Evolutionary conservation across 2,329 filamentous ascomycete genomes (phyloP), one percentile per base, ranked within the genome.

Genomic region (Botryotinia calthae): DNA sequence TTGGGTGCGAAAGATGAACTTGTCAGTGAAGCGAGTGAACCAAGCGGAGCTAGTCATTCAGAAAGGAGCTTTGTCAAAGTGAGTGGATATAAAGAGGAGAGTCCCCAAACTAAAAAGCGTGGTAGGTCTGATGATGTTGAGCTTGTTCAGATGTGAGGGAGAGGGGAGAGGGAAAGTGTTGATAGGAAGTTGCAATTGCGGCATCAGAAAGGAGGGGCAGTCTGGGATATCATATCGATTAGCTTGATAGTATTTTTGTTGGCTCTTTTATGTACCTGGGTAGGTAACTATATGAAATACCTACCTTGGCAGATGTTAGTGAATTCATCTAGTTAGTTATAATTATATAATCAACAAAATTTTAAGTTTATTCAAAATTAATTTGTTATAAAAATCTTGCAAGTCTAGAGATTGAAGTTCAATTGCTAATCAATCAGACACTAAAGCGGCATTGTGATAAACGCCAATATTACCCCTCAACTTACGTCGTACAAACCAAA

Each of bases 41-140:
- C 22, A 44, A 44, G 64, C n/a, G 56, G 64, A 5, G 46, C 2
- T 62, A 42, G 56, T 22, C 25, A 54, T 31, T 72, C 71, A 0
- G 65, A 70, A 34, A 31, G 54, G 6, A 72, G 71, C 40, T 54
- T 62, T 37, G 34, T 63, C 12, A 72, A 70, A 62, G n/a, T 62
- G 3, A 28, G 44, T 8, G 66, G 42, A 20, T 44, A 31, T 20
- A 61, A 70, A 42, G 56, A 62, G 28, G 48, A 68, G 20, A 56
- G 44, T 40, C 20, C 28, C 59, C 70, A 34, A 7, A 40, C 44
- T 8, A 61, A 9, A 25, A 72, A 54, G 42, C 3, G 3, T 70
- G 31, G 56, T 31, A n/a, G 44, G 34, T 63, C 71, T 28, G 65
- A 72, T 20, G 71, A 63, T 5, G 46, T 72, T 20, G 71, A 72